Base-by-base conservation (phyloP, 768 basidiomycete genomes). In the Nidularia pulvinata region DNA sequence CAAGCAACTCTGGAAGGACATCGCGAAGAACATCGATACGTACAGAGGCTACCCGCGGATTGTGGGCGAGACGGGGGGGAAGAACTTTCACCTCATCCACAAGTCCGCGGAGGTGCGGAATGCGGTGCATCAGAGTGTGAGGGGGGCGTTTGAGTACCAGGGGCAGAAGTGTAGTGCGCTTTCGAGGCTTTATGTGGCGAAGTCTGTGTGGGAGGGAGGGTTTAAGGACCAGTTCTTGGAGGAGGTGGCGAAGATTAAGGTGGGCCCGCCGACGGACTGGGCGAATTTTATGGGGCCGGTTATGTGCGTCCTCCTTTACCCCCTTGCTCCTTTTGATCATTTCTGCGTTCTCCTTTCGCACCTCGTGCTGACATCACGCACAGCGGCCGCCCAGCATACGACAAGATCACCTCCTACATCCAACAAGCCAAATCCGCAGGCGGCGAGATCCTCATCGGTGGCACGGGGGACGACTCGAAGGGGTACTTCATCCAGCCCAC, bases 81-180 rank as follows among this genome's bases (percentile, higher is more conserved):
- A 98, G 82, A 99, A 99, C 79, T 98, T 95, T 80, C 97, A 98
- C 72, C 59, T 99, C 46, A 77, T 98, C 48, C 97, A 98, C 70
- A 76, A 81, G 51, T 88, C 86, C 11, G 96, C 95, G 36, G 91
- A 97, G 61, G 72, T 97, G 50, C 78, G 77, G 66, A 95, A 95
- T 59, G 93, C 95, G n/a, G 97, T 92, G 48, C 59, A 91, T 46
- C 96, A 98, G 74, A 83, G 79, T 49, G 81, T 98, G 56, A 81
- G 97, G 52, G 91, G 81, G 14, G 95, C 89, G 1, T 98, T 96
- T 69, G 97, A 99, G 71, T 99, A 98, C 69, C 93, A 95, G 77
- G 95, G 93, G 49, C 97, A 99, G 68, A 99, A 98, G 71, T 99
- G 97, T 69, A 95, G 94, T 10, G 97, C 97, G 0, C 81, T 95